Base-by-base conservation (phyloP, 78 protist species). In the Chrysochromulina parva region DNA sequence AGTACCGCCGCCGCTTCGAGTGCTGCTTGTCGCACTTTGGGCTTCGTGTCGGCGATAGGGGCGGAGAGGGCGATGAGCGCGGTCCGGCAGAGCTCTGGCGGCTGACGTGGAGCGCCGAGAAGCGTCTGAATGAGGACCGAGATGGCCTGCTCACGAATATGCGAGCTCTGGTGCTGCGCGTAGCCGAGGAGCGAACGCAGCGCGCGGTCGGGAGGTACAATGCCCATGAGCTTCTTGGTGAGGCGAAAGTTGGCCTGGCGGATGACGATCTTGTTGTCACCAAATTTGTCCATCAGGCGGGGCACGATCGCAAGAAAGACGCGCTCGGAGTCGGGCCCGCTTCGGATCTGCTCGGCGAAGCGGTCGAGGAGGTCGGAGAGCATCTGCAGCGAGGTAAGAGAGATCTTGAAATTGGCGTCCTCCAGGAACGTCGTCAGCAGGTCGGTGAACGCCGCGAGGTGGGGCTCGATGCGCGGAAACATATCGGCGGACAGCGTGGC, bases 231-330 rank as follows among this genome's bases (percentile, higher is more conserved):
- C 84, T 50, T 38, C 24, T 10, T 2, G 19, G 50, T 50, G 58
- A 74, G 20, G 13, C 10, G 7, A 26, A 74, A 2, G 84, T 47
- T 74, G 52, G 19, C 19, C 57, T 50, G 84, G 26, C 84, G 84
- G 53, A 74, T 74, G 28, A 74, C 84, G 84, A 74, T 74, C 84
- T 50, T 38, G 84, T 74, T 74, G 57, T 74, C 84, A 57, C 24
- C 84, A 50, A 74, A 74, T 57, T 74, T 47, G 47, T 74, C 58
- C 57, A 74, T 48, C 84, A 74, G 24, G 57, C 4, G 2, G 38
- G 84, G 84, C 84, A 74, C 24, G 3, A 74, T 1, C 55, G 57
- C 13, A 10, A 57, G 11, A n/a, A 14, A 14, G 16, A 58, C 13
- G 62, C 24, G 24, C 24, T 14, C 24, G 24, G 62, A 58, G 62